Evolutionary conservation across 345 rosid species (phyloP).

Genomic region (Ceriops tagal): DNA sequence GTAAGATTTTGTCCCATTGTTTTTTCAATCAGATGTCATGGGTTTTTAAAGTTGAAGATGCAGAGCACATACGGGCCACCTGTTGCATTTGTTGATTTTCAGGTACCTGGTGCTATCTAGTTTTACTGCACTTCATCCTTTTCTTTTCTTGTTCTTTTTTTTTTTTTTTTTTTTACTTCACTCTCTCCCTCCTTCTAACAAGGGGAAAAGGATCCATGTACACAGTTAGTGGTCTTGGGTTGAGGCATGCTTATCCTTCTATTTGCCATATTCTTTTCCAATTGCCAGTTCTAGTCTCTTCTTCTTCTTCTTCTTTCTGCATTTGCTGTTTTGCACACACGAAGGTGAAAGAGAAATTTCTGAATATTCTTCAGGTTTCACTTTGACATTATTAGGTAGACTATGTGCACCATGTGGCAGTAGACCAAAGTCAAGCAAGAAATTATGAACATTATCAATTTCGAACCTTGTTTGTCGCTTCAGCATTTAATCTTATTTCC

Average conservation of each 20-base stretch:
- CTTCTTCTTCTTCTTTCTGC: not conserved
- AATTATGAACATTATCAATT: too few relatives aligned
- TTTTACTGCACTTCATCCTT: not conserved
- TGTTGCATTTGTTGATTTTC: constrained; percentile 89
- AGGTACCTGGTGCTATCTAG: constrained; percentile 37
- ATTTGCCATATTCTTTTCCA: too few relatives aligned
- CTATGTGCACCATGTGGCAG: not conserved
- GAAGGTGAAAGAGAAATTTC: not conserved
- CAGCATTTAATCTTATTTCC: too few relatives aligned
- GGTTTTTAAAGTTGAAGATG: constrained; percentile 80
- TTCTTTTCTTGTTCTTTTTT: not conserved
- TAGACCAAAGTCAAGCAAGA: too few relatives aligned
- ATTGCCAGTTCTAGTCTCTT: too few relatives aligned
- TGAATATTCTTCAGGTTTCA: not conserved
- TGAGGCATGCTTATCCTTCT: too few relatives aligned
- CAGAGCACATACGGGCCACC: constrained; percentile 76
- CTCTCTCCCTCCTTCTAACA: too few relatives aligned
- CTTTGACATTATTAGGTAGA: not conserved
- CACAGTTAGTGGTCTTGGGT: too few relatives aligned
- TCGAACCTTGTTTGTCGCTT: too few relatives aligned
- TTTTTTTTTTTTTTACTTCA: too few relatives aligned
- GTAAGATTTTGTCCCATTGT: not conserved
- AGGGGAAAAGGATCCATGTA: too few relatives aligned
- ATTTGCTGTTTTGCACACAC: not conserved
- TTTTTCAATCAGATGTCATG: constrained; percentile 40